Evolutionary conservation across 441 rosid species (phyloP).

Genomic region (Pelargonium myrrhifolium): DNA sequence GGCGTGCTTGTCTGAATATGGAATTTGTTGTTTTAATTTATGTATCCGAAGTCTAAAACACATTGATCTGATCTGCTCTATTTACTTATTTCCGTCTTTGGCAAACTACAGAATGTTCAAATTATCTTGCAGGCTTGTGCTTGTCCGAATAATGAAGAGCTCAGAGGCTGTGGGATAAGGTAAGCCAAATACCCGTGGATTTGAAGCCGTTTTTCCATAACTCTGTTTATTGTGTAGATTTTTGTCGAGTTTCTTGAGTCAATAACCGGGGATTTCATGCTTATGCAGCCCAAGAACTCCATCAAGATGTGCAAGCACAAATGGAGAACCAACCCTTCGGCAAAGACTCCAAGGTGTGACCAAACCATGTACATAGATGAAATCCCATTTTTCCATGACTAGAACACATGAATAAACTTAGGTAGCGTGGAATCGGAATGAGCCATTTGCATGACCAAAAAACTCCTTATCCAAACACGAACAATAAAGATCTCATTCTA

Average conservation of each 20-base stretch:
- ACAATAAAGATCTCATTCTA: no score
- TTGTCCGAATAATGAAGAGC: conserved; percentile 24
- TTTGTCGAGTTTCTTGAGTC: not conserved
- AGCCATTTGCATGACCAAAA: no score
- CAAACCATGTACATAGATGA: conserved; percentile 7
- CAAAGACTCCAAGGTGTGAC: not conserved
- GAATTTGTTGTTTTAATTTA: not conserved
- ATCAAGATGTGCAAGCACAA: conserved; percentile 10
- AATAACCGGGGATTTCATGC: not conserved
- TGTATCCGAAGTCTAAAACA: not conserved
- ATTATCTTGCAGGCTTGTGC: conserved; percentile 28
- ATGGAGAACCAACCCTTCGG: not conserved
- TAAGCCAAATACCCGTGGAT: not conserved
- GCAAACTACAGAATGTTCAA: conserved; percentile 24
- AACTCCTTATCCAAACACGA: no score
- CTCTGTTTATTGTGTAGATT: not conserved
- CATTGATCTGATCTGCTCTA: not conserved
- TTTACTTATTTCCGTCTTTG: not conserved
- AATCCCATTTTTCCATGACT: conserved; percentile 2
- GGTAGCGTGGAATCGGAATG: no score
- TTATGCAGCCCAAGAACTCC: conserved; percentile 14
- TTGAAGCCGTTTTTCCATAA: not conserved
- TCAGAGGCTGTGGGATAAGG: conserved; percentile 24
- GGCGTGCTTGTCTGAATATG: not conserved
- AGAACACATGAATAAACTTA: not conserved